Evolutionary conservation across 805 yeast species (phyloP).

Genomic region (Saccharomycopsis sp.): DNA sequence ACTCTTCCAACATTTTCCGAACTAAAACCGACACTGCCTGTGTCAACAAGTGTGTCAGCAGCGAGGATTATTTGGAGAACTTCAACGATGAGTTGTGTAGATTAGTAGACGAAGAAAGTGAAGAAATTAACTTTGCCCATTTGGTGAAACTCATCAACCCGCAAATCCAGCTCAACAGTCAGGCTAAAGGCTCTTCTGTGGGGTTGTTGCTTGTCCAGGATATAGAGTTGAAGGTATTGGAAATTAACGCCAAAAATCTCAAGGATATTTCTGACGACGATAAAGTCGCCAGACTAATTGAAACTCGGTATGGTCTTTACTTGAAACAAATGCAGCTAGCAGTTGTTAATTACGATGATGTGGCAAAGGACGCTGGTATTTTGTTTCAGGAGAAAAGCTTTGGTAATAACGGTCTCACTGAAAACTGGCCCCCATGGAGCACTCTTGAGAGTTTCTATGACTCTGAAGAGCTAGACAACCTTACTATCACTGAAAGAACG

Average conservation of each 20-base stretch:
- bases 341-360: constrained; percentile 38
- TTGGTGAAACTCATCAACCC: constrained; percentile 52
- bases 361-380: constrained; percentile 29
- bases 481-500: constrained; percentile 44
- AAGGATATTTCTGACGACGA: constrained; percentile 30
- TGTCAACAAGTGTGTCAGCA: constrained; percentile 3
- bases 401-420: constrained; percentile 25
- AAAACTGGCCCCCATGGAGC: constrained; percentile 60
- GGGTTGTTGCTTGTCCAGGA: constrained; percentile 47
- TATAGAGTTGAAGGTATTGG: constrained; percentile 47
- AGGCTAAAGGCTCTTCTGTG: constrained; percentile 41
- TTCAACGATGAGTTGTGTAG: constrained; percentile 43
- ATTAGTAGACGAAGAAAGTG: constrained; percentile 31
- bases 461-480: constrained; percentile 35
- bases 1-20: neutral
- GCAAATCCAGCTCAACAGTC: constrained; percentile 48
- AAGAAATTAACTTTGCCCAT: constrained; percentile 43
- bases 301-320: constrained; percentile 49
- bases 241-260: constrained; percentile 37
- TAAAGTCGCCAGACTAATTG: constrained; percentile 38
- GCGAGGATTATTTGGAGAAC: constrained; percentile 31
- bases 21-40: neutral
- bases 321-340: constrained; percentile 51
- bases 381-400: constrained; percentile 28
- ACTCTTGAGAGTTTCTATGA: constrained; percentile 58